These are phyloP conservation scores for Ogataea chonburiensis DNA, from an alignment of 805 yeast genomes.

Conservation along the genomic window DNA sequence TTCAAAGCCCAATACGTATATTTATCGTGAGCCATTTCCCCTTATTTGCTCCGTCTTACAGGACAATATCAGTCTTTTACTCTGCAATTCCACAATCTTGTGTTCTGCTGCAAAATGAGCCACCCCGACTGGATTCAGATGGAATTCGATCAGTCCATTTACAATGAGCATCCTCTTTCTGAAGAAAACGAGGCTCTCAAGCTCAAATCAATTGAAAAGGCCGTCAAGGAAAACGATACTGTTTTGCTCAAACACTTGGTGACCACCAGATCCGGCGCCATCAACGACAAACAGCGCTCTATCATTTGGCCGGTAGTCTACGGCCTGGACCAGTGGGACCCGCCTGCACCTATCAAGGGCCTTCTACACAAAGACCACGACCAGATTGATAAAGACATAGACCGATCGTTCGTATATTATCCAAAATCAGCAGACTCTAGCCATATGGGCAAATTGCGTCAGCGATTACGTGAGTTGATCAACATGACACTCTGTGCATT, in stretches of 20 bases:
- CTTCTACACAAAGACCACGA: constrained; percentile 65
- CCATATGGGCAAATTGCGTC: constrained; percentile 35
- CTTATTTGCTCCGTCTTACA: too few relatives aligned
- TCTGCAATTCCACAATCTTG: too few relatives aligned
- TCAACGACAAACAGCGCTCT: constrained; percentile 40
- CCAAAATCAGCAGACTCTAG: constrained; percentile 27
- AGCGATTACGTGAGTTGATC: constrained; percentile 44
- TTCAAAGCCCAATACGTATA: too few relatives aligned
- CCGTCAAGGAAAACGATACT: constrained; percentile 33
- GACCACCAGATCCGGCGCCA: constrained; percentile 47
- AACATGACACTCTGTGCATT: constrained; percentile 55
- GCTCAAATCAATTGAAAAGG: constrained; percentile 38
- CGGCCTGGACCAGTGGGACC: constrained; percentile 27
- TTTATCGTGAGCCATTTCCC: too few relatives aligned
- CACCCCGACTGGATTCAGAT: constrained; percentile 50
- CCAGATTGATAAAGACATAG: constrained; percentile 78
- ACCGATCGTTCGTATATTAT: constrained; percentile 58
- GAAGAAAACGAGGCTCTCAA: constrained; percentile 40
- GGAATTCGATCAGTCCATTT: constrained; percentile 46
- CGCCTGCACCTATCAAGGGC: constrained; percentile 1
- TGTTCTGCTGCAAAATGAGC: too few relatives aligned
- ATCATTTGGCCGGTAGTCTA: constrained; percentile 54
- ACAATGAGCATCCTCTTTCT: constrained; percentile 42
- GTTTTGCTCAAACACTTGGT: constrained; percentile 36
- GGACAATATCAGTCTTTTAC: too few relatives aligned